Evolutionary conservation across 2,329 filamentous ascomycete genomes (phyloP), one percentile per base, ranked within the genome.

Genomic region (Truncatella angustata): DNA sequence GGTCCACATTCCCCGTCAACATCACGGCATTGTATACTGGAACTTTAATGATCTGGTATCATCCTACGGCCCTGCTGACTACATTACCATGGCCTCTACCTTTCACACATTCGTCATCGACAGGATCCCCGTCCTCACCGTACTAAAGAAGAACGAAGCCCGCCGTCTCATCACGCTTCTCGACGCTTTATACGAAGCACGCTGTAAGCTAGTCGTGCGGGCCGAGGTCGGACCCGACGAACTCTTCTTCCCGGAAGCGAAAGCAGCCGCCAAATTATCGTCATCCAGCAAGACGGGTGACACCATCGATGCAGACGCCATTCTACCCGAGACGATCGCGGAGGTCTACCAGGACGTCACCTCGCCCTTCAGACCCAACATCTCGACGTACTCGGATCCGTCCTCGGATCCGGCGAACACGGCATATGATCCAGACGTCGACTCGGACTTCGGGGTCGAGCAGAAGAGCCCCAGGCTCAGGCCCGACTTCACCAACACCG

Each of bases 131-230:
- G 65, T 87, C 14, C 72, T 94, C 11, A 85, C 81, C 0, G 67
- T 86, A 2, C 70, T 82, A 1, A 84, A 86, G 66, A 93, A 91
- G 69, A 93, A 92, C 65, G 89, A 93, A 70, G 90, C 90, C 1
- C 77, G 89, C 4, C 80, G 90, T 10, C 85, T 94, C 64, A 93
- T 93, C 63, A 92, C 87, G 0, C 76, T 94, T 1, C 78, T 93
- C 1, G 89, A 94, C 63, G 89, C 89, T 0, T 74, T 91, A 1
- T 93, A 93, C 68, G 89, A 93, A 71, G 86, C 87, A n/a, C 80
- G 85, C 6, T 92, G 89, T 67, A 90, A 90, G 59, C 78, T 93
- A 9, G 69, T 90, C 39, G 77, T 93, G 49, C 77, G 82, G 18
- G 89, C 88, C 2, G 78, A 77, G 36, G 82, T 80, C 2, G 82